These are phyloP conservation scores for Endocalyx cinctus DNA, from an alignment of 2,329 filamentous ascomycete genomes.

Conservation along the genomic window DNA sequence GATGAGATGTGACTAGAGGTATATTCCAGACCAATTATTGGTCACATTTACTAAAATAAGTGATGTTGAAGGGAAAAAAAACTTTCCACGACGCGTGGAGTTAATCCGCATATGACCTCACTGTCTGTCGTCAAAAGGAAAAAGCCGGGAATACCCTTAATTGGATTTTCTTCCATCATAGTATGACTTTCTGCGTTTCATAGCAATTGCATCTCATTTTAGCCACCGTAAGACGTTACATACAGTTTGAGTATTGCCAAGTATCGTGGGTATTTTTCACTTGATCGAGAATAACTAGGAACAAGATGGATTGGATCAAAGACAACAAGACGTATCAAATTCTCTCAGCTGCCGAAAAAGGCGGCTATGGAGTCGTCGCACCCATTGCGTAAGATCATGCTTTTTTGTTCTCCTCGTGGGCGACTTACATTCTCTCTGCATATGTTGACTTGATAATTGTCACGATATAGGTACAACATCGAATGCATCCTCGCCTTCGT, in stretches of 20 bases:
- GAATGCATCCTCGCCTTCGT: constrained; percentile 57
- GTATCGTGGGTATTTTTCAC: too few species aligned
- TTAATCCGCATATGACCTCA: too few species aligned
- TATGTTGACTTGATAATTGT: not conserved
- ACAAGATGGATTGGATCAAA: constrained; percentile 15
- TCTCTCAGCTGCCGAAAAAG: constrained; percentile 46
- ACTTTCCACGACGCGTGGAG: too few species aligned
- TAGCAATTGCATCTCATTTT: not conserved
- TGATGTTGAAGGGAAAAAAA: too few species aligned
- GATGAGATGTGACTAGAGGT: too few species aligned
- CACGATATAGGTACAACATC: constrained; percentile 53
- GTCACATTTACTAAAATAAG: too few species aligned
- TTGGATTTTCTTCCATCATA: too few species aligned
- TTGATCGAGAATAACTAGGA: too few species aligned
- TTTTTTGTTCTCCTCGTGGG: not conserved
- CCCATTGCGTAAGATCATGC: constrained; percentile 39
- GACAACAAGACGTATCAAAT: constrained; percentile 38
- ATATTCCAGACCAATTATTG: too few species aligned
- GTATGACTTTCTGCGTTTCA: not conserved
- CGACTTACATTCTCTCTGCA: not conserved
- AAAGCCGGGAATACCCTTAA: too few species aligned
- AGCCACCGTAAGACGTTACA: not conserved
- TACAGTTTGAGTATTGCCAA: too few species aligned
- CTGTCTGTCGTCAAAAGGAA: too few species aligned
- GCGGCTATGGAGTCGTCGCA: constrained; percentile 51